Evolutionary conservation across 2,329 filamentous ascomycete species (phyloP).

Genomic region (Talaromyces sp.): DNA sequence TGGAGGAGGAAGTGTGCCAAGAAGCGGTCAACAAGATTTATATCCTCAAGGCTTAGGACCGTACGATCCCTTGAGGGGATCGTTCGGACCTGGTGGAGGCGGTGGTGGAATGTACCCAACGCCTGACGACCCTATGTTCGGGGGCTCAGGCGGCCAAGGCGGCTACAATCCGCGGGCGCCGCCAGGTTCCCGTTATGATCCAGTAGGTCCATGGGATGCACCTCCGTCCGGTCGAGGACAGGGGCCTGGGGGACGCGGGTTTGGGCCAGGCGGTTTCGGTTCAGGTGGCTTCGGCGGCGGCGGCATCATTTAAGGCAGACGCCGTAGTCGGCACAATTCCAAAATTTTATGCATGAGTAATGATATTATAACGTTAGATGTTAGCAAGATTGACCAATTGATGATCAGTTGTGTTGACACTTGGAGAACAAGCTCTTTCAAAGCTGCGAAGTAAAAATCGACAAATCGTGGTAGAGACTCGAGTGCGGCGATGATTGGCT

Average conservation of each 20-base stretch:
- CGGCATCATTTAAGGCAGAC: constrained; percentile 32
- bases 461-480: not conserved
- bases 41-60: constrained; percentile 83
- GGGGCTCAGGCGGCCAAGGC: constrained; percentile 43
- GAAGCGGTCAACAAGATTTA: constrained; percentile 79
- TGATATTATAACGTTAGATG: constrained; percentile 45
- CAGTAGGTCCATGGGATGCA: constrained; percentile 63
- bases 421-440: not conserved
- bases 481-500: not conserved
- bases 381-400: not conserved
- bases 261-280: constrained; percentile 22
- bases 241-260: constrained; percentile 43
- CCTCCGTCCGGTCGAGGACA: constrained; percentile 43
- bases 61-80: constrained; percentile 69
- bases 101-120: constrained; percentile 90
- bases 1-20: constrained; percentile 53
- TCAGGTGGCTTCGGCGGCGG: constrained; percentile 36
- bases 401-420: not conserved
- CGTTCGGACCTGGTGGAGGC: constrained; percentile 57
- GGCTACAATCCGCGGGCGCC: constrained; percentile 68
- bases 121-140: constrained; percentile 84
- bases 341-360: constrained; percentile 2
- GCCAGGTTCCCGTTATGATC: constrained; percentile 88
- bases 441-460: not conserved
- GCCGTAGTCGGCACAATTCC: not conserved